Evolutionary conservation across 1,284 basidiomycete genomes (phyloP), one percentile per base, ranked within the genome.

Genomic region (Anthracocystis panici-leucophaei): DNA sequence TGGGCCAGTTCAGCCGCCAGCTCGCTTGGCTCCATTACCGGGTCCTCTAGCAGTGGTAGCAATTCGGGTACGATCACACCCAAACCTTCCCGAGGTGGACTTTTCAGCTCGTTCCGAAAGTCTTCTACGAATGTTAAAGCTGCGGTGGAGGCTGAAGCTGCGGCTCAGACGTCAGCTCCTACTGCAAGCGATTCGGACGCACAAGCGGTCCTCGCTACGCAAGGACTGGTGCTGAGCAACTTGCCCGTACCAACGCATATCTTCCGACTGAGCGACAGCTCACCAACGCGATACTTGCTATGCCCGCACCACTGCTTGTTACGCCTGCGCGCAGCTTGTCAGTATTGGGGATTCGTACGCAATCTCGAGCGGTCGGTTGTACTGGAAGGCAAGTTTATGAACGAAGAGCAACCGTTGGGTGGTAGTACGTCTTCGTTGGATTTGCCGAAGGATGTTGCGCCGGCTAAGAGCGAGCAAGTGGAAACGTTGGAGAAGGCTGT

Each of bases 241-340:
- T 56, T 82, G 12, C 79, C 79, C 0, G 78, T 85, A 1, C 83
- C 83, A 1, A 83, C 83, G 8, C 83, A 85, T 57, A 83, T 82
- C 58, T 85, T 85, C 74, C 75, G 83, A 6, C 44, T 85, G 21
- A 77, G 70, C 48, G 83, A 84, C 20, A 62, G 75, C 3, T 69
- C 78, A 7, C 63, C 75, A 0, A 77, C 62, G 11, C 77, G 82
- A 16, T 82, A 85, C 53, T 53, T 85, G 27, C 66, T 85, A 7
- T 84, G 83, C 62, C 76, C 83, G 46, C 78, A 84, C 27, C 77
- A 84, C 58, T 84, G 82, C 57, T 67, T 84, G 21, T 57, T 66
- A 31, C 77, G 83, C 9, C 57, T 85, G 18, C 69, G 82, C 16
- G 77, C 79, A 3, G 80, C 72, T 5, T 85, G 82, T 58, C 80